These are phyloP conservation scores for Tricholoma saponaceum DNA, from an alignment of 768 basidiomycete genomes.

Conservation along the genomic window DNA sequence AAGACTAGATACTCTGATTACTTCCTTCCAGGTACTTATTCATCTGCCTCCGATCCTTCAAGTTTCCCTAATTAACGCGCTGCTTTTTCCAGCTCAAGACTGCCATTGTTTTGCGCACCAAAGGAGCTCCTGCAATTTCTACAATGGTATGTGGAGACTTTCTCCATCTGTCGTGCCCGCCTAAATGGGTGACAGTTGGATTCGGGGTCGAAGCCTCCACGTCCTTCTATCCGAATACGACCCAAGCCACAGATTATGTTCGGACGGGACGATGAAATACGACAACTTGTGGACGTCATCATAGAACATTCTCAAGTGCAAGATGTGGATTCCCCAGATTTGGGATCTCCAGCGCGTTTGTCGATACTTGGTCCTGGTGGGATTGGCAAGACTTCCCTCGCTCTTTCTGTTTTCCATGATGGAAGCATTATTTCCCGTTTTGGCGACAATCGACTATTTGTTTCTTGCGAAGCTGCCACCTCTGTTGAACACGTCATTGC, in stretches of 20 bases:
- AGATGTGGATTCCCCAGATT: background rate
- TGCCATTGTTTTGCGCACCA: slow-evolving; percentile 8
- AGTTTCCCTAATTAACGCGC: background rate
- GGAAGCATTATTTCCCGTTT: slow-evolving; percentile 14
- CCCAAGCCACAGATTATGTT: slow-evolving; percentile 18
- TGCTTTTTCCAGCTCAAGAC: slow-evolving; percentile 9
- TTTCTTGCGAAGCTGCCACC: slow-evolving; percentile 26
- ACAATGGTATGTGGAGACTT: background rate
- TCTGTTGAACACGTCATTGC: slow-evolving; percentile 18
- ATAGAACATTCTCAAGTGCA: slow-evolving; percentile 2
- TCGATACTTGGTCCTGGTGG: slow-evolving; percentile 30
- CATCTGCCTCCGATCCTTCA: background rate
- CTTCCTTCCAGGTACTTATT: slow-evolving; percentile 20
- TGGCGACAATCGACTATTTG: slow-evolving; percentile 18
- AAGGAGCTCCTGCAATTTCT: background rate
- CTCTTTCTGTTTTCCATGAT: slow-evolving; percentile 22
- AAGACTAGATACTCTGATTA: slow-evolving; percentile 22
- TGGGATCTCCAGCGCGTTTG: slow-evolving; percentile 6
- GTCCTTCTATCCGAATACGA: slow-evolving; percentile 3
- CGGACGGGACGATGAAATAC: slow-evolving; percentile 22
- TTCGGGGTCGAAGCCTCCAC: background rate
- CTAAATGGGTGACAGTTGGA: background rate
- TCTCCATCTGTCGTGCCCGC: background rate
- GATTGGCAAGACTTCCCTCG: slow-evolving; percentile 30
- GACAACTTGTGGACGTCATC: slow-evolving; percentile 13